Evolutionary conservation across 495 filamentous ascomycete species (phyloP).

Genomic region (Monascus purpureus): DNA sequence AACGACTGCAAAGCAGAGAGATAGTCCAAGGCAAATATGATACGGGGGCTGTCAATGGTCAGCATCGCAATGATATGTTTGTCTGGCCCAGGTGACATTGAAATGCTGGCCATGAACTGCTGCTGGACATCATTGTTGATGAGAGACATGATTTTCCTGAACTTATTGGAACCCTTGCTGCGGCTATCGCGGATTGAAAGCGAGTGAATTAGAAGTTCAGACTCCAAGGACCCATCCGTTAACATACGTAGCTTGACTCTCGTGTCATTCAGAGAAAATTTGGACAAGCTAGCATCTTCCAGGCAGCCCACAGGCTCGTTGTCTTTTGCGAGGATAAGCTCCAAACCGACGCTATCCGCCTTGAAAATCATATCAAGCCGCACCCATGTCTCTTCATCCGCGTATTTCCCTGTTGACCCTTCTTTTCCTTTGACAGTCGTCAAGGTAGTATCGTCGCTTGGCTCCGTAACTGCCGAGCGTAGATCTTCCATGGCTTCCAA

Average conservation of each 20-base stretch:
- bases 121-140: conserved; percentile 89
- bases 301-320: conserved; percentile 62
- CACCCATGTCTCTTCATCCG: conserved; percentile 63
- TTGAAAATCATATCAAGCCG: conserved; percentile 90
- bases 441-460: conserved; percentile 21
- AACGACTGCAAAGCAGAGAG: conserved; percentile 81
- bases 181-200: conserved; percentile 91
- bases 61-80: conserved; percentile 78
- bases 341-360: conserved; percentile 71
- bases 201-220: conserved; percentile 84
- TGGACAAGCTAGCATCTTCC: conserved; percentile 73
- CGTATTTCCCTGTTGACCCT: conserved; percentile 24
- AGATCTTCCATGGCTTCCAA: conserved; percentile 49
- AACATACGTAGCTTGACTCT: conserved; percentile 89
- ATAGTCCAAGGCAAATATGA: conserved; percentile 93
- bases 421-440: conserved; percentile 34
- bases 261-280: conserved; percentile 86
- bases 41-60: conserved; percentile 87
- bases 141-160: conserved; percentile 94
- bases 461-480: conserved; percentile 40
- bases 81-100: conserved; percentile 77
- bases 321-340: conserved; percentile 66
- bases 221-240: conserved; percentile 81
- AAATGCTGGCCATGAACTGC: conserved; percentile 91
- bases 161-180: conserved; percentile 77